phyloP scores from a whole-genome alignment of 768 basidiomycete genomes.

The Suillus variegatus region DNA sequence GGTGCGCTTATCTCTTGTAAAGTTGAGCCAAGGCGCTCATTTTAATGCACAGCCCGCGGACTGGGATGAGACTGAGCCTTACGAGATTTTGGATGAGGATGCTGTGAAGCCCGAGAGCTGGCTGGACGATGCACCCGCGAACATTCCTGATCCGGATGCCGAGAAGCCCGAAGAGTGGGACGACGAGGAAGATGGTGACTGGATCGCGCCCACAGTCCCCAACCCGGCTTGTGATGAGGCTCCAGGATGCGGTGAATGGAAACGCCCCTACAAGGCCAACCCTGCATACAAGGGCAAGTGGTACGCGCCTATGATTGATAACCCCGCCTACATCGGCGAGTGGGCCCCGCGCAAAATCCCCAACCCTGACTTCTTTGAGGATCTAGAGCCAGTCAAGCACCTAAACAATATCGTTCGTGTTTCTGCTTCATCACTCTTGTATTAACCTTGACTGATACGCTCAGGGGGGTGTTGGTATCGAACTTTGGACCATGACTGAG shows the following conservation, averaged over 20 bases:
- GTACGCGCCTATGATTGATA: conserved; percentile 92
- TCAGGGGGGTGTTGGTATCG: conserved; percentile 92
- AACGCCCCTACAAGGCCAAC: conserved; percentile 85
- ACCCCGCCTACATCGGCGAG: conserved; percentile 95
- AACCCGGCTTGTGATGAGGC: conserved; percentile 92
- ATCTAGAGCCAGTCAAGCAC: conserved; percentile 75
- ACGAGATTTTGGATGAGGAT: conserved; percentile 85
- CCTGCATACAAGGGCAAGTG: conserved; percentile 98
- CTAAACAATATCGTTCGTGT: conserved; percentile 79
- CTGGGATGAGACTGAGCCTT: conserved; percentile 98
- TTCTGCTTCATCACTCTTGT: background rate
- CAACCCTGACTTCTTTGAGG: conserved; percentile 93
- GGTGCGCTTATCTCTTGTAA: conserved; percentile 38
- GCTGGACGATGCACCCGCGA: conserved; percentile 85
- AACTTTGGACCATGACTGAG: conserved; percentile 99
- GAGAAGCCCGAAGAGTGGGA: conserved; percentile 99
- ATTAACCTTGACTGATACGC: conserved; percentile 10
- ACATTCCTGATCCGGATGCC: conserved; percentile 89
- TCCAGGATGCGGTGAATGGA: conserved; percentile 96
- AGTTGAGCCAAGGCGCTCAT: background rate
- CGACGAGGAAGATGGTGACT: conserved; percentile 99
- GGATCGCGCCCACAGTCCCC: conserved; percentile 85
- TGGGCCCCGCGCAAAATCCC: conserved; percentile 91
- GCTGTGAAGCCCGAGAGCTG: conserved; percentile 93
- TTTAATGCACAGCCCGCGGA: conserved; percentile 68